Conservation (phyloP, 805 yeast species). For the Myxozyma sirexii region DNA sequence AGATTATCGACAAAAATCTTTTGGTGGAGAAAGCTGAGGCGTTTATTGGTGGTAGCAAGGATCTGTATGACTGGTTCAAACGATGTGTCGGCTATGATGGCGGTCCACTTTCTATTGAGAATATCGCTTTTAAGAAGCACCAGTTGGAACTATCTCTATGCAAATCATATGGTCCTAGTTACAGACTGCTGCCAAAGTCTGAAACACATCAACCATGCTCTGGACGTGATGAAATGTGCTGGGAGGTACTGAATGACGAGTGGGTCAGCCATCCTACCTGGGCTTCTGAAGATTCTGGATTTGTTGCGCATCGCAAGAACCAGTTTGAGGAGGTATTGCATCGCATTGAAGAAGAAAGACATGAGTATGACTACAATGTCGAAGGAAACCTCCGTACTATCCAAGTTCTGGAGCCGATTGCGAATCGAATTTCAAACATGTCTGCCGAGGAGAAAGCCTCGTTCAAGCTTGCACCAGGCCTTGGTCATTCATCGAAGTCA, state of each 20-base stretch:
- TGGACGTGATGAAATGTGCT: conserved; percentile 98
- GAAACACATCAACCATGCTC: conserved; percentile 97
- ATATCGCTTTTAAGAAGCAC: conserved; percentile 84
- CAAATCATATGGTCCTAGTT: conserved; percentile 94
- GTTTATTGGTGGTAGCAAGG: conserved; percentile 79
- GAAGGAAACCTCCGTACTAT: conserved; percentile 93
- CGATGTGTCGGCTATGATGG: conserved; percentile 87
- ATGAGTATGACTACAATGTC: conserved; percentile 94
- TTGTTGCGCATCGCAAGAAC: conserved; percentile 97
- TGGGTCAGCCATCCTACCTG: conserved; percentile 99
- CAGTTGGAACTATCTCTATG: conserved; percentile 86
- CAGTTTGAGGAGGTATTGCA: conserved; percentile 96
- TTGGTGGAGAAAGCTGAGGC: conserved; percentile 82
- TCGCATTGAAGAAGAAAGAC: conserved; percentile 96
- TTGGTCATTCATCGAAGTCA: conserved; percentile 88
- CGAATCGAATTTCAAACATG: conserved; percentile 92
- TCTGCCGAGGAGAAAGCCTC: conserved; percentile 81
- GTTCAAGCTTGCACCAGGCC: conserved; percentile 87
- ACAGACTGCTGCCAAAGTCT: conserved; percentile 86
- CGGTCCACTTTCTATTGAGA: conserved; percentile 83
- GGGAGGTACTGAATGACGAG: conserved; percentile 97
- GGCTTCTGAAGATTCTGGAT: conserved; percentile 99
- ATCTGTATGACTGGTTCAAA: conserved; percentile 88
- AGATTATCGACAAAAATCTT: conserved; percentile 79
- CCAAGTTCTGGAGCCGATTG: conserved; percentile 92